Evolutionary conservation across 345 rosid species (phyloP).

Genomic region (Noccaea bulbosa): DNA sequence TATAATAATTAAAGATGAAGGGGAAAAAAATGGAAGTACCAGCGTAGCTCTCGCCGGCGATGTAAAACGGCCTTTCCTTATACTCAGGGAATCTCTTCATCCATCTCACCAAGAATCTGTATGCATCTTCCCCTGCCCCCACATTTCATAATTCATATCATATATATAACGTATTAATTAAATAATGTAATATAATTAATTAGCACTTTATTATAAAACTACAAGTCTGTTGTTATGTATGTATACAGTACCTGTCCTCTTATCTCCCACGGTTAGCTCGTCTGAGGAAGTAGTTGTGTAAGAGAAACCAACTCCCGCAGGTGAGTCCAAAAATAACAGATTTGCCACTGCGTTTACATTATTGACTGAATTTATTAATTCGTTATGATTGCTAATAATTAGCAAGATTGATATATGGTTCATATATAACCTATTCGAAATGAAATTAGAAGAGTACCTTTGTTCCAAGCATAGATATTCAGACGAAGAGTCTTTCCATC

Average conservation of each 20-base stretch:
- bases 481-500: constrained; percentile 61
- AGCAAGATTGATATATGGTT: not conserved
- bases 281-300: constrained; percentile 71
- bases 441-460: constrained; percentile 44
- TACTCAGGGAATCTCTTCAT: constrained; percentile 72
- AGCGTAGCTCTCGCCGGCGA: constrained; percentile 97
- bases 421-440: not conserved
- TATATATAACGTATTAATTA: not conserved
- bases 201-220: not conserved
- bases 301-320: constrained; percentile 92
- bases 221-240: not conserved
- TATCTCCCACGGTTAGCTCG: constrained; percentile 62
- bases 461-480: constrained; percentile 78
- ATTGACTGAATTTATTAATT: not conserved
- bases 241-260: constrained; percentile 63
- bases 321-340: constrained; percentile 82
- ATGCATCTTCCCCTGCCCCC: constrained; percentile 71
- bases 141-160: constrained; percentile 16
- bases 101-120: constrained; percentile 68
- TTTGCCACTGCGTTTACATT: constrained; percentile 61
- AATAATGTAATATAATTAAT: not conserved
- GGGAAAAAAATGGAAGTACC: constrained; percentile 45
- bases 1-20: not conserved
- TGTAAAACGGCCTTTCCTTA: constrained; percentile 68
- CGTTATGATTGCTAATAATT: not conserved